Evolutionary conservation across 345 rosid genomes (phyloP).

Genomic region (Eutrema yunnanense): DNA sequence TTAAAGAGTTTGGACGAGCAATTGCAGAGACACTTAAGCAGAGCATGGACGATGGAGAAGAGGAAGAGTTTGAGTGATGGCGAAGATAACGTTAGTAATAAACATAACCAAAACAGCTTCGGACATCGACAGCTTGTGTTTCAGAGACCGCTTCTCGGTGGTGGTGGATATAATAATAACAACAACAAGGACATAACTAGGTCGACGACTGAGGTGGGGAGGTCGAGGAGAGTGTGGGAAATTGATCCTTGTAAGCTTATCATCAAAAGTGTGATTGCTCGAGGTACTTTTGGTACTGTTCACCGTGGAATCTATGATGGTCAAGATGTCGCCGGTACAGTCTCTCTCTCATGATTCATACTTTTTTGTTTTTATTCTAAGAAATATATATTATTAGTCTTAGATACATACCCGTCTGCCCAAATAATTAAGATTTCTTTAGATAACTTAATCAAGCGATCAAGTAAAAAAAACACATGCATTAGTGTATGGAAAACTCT

Average conservation of each 20-base stretch:
- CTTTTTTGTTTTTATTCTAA: background rate
- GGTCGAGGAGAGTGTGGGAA: conserved; percentile 88
- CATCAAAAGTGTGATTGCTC: conserved; percentile 73
- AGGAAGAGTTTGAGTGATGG: conserved; percentile 43
- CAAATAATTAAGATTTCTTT: background rate
- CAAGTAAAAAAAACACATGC: conserved; percentile 1
- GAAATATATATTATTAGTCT: background rate
- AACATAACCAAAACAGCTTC: conserved; percentile 18
- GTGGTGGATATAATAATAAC: conserved; percentile 1
- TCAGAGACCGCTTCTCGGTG: conserved; percentile 25
- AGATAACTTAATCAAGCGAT: background rate
- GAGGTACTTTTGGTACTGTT: conserved; percentile 94
- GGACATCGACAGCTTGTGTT: conserved; percentile 25
- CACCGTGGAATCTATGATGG: conserved; percentile 92
- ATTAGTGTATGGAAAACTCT: background rate
- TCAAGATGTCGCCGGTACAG: conserved; percentile 87
- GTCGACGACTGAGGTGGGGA: conserved; percentile 14
- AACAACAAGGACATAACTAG: background rate
- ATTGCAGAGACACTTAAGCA: conserved; percentile 78
- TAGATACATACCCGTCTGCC: background rate
- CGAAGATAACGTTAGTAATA: conserved; percentile 23
- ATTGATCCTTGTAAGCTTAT: conserved; percentile 92
- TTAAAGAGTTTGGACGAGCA: conserved; percentile 94
- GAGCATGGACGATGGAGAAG: conserved; percentile 84
- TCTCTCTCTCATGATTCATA: conserved; percentile 5